Conservation (phyloP, 1,284 basidiomycete species). For the Apiotrichum akiyoshidainum region DNA sequence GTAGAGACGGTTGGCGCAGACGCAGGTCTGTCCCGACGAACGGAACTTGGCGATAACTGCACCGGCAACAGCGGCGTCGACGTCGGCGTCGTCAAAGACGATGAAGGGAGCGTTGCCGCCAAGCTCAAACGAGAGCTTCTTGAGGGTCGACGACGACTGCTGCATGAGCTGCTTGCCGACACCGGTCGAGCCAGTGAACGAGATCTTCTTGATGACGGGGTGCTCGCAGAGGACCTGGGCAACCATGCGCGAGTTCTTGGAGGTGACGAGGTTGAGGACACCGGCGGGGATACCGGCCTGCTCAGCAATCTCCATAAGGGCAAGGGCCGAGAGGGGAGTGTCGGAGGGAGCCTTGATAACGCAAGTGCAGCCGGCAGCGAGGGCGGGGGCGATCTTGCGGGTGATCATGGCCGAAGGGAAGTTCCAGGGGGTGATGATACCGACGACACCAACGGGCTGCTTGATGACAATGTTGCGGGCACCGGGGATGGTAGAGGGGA, state of each 20-base stretch:
- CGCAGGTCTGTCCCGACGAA: constrained; percentile 73
- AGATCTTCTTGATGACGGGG: constrained; percentile 70
- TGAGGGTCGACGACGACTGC: constrained; percentile 81
- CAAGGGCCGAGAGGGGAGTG: constrained; percentile 89
- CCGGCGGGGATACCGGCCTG: constrained; percentile 93
- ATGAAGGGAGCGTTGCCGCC: constrained; percentile 74
- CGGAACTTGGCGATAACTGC: constrained; percentile 87
- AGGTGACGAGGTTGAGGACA: constrained; percentile 85
- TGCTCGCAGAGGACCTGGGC: constrained; percentile 33
- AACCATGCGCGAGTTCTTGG: constrained; percentile 30
- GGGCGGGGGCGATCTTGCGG: constrained; percentile 57
- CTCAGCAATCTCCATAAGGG: constrained; percentile 62
- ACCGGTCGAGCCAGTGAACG: constrained; percentile 82
- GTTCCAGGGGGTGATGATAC: constrained; percentile 48
- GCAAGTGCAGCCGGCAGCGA: constrained; percentile 89
- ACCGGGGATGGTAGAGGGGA: constrained; percentile 69
- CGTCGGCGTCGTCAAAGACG: constrained; percentile 90
- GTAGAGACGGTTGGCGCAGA: constrained; percentile 66
- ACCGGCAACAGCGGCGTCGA: constrained; percentile 84
- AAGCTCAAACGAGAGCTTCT: constrained; percentile 78
- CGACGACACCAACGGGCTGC: constrained; percentile 42
- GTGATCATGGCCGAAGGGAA: constrained; percentile 61
- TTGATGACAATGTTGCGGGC: constrained; percentile 81
- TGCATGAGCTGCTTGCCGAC: constrained; percentile 83
- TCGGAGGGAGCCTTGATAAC: constrained; percentile 95